A percentile compares a stretch with the other conserved stretches of the same genome.
These are phyloP conservation scores for Aspergillus baeticus DNA, from an alignment of 495 filamentous ascomycete genomes.

Conservation along the genomic window DNA sequence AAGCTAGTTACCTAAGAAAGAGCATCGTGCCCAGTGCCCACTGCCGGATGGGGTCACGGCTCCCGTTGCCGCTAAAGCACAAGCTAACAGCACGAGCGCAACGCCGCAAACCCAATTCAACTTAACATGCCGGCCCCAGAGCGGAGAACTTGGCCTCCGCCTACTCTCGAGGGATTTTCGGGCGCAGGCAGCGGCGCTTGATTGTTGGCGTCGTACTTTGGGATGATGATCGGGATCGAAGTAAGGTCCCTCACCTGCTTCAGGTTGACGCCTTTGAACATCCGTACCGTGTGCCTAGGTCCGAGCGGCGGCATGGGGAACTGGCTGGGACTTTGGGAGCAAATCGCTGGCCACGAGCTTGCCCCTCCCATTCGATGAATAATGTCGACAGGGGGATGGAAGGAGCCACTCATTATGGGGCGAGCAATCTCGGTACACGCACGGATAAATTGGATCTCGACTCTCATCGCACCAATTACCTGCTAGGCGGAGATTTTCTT, in stretches of 20 bases:
- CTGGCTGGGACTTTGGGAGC: neutral
- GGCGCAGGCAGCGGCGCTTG: neutral
- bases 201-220: neutral
- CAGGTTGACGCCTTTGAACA: neutral
- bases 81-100: neutral
- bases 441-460: constrained; percentile 10
- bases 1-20: neutral
- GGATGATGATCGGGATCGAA: neutral
- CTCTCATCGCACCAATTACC: constrained; percentile 8
- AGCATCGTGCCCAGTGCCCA: neutral
- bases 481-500: neutral
- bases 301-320: constrained; percentile 12
- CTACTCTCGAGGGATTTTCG: constrained; percentile 4
- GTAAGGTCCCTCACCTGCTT: neutral
- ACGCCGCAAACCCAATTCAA: neutral
- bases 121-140: neutral
- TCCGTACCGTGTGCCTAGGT: constrained; percentile 12
- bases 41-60: neutral
- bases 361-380: constrained; percentile 7
- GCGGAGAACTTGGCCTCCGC: constrained; percentile 10
- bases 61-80: neutral
- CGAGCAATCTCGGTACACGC: constrained; percentile 3
- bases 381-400: constrained; percentile 3
- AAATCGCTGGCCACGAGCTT: neutral
- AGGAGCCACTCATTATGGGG: neutral